A percentile compares a stretch with the other conserved stretches of the same genome.
phyloP scores from a whole-genome alignment of 768 basidiomycete species.

The Boletales sp. region DNA sequence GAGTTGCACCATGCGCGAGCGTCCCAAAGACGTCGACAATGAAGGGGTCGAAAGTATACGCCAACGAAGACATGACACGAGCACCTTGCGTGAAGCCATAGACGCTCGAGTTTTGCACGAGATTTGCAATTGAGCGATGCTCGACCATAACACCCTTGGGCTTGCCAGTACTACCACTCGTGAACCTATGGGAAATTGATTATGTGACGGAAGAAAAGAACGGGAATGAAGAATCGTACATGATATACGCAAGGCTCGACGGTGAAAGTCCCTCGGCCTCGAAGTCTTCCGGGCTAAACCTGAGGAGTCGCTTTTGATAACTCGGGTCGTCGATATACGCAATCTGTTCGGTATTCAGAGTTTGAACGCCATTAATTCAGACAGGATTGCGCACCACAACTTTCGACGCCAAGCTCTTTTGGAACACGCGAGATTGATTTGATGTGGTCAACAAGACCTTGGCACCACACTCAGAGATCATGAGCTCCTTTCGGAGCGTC shows the following conservation, averaged over 20 bases:
- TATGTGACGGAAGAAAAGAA: not conserved
- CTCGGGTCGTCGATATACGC: slow-evolving; percentile 28
- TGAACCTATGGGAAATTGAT: slow-evolving; percentile 13
- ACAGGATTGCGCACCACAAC: slow-evolving; percentile 14
- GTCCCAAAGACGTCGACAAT: slow-evolving; percentile 17
- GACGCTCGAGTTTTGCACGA: slow-evolving; percentile 17
- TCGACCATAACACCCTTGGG: slow-evolving; percentile 24
- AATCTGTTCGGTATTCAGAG: slow-evolving; percentile 12
- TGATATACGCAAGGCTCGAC: slow-evolving; percentile 23
- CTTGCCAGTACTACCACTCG: slow-evolving; percentile 22
- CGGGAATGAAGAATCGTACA: slow-evolving; percentile 13
- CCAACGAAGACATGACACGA: slow-evolving; percentile 26
- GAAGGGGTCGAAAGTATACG: slow-evolving; percentile 29
- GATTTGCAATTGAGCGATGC: slow-evolving; percentile 19
- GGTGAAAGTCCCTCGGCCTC: slow-evolving; percentile 19
- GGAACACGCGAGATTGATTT: slow-evolving; percentile 19
- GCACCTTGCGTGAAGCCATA: slow-evolving; percentile 22
- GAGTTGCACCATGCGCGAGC: slow-evolving; percentile 18
- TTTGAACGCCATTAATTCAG: not conserved
- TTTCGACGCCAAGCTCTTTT: slow-evolving; percentile 21
- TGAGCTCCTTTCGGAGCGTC: slow-evolving; percentile 25
- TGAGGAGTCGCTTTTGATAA: slow-evolving; percentile 21
- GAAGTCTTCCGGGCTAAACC: slow-evolving; percentile 15
- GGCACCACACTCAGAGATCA: slow-evolving; percentile 25
- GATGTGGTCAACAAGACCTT: slow-evolving; percentile 27